Base-by-base conservation (phyloP, 179 eudicot genomes). In the Sideroxylon spinosum region DNA sequence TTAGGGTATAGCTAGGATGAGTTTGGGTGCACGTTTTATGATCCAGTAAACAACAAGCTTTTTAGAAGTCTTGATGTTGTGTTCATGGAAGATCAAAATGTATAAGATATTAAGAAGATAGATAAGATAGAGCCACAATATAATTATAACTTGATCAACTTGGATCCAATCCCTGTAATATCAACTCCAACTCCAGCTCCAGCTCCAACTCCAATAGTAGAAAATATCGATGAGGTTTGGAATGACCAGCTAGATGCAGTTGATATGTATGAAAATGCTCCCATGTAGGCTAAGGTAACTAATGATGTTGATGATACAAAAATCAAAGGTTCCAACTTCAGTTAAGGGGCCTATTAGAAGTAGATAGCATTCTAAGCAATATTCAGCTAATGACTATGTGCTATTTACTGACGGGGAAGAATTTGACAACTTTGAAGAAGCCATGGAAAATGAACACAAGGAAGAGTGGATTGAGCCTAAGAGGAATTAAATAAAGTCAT, bases 401-500 rank as follows among this genome's bases (percentile, higher is more conserved):
- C 44, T 48, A 6, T 23, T 72, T 13, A 79, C 78, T 56, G 74
- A 79, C 6, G 63, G 61, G 75, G 82, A 70, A 74, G 78, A 83
- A 63, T 68, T 72, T 1, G 50, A 77, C 3, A 28, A 44, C 49
- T 12, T 83, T 11, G 67, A 60, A 66, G 73, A 83, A 26, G 73
- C 76, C 19, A 68, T 79, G 48, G 49, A 48, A 37, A 20, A 71
- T 72, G 78, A 79, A 26, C 44, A 79, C 26, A 68, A 79, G 53
- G 0, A 83, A 16, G 48, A 28, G 20, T 80, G 68, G 81, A 9
- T 76, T 6, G 73, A 62, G 12, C 71, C 80, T n/a, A 82, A 79
- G 77, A 22, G 79, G 29, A 80, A 80, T 17, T 46, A 52, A 72
- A 80, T 83, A 57, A 28, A 48, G 11, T 69, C 77, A 0, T 55